Percentiles rank a stretch among this genome's conserved stretches.
Evolutionary conservation across 768 basidiomycete species (phyloP).

Genomic region (Amanita brunnescens): DNA sequence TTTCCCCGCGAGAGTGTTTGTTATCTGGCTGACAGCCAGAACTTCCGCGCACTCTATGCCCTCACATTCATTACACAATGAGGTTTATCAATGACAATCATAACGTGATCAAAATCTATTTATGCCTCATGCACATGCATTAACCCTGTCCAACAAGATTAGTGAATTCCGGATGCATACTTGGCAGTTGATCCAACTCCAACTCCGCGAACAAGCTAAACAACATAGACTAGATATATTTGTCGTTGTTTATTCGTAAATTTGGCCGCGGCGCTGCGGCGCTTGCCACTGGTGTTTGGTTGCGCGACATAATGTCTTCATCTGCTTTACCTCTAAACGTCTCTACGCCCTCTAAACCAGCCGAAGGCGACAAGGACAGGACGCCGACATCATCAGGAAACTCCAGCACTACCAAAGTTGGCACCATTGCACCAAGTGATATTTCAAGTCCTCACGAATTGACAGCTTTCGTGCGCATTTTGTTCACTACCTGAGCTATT

Average conservation of each 20-base stretch:
- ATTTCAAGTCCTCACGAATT: slow-evolving; percentile 92
- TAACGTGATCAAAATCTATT: neutral
- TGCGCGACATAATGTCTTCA: slow-evolving; percentile 33
- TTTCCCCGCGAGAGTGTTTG: neutral
- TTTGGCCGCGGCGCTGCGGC: too few species aligned
- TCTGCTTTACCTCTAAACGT: slow-evolving; percentile 65
- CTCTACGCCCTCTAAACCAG: slow-evolving; percentile 42
- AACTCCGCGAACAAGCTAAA: too few species aligned
- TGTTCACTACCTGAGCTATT: slow-evolving; percentile 5
- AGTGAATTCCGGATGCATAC: neutral
- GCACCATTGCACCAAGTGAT: slow-evolving; percentile 41
- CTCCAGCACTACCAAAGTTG: slow-evolving; percentile 21
- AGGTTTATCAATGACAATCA: slow-evolving; percentile 1
- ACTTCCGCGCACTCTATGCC: neutral
- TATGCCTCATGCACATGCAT: neutral
- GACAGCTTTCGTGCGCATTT: slow-evolving; percentile 76
- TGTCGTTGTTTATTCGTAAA: slow-evolving; percentile 14
- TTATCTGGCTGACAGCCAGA: neutral
- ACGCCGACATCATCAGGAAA: slow-evolving; percentile 40
- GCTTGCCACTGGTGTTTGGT: too few species aligned
- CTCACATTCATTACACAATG: neutral
- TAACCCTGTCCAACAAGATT: neutral
- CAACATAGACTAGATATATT: slow-evolving; percentile 10
- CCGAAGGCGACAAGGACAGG: slow-evolving; percentile 37
- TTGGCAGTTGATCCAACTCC: too few species aligned